Percentiles rank a stretch among this genome's conserved stretches.
These are phyloP conservation scores for Glycyrrhiza uralensis DNA, from an alignment of 306 rosid genomes.

Conservation along the genomic window DNA sequence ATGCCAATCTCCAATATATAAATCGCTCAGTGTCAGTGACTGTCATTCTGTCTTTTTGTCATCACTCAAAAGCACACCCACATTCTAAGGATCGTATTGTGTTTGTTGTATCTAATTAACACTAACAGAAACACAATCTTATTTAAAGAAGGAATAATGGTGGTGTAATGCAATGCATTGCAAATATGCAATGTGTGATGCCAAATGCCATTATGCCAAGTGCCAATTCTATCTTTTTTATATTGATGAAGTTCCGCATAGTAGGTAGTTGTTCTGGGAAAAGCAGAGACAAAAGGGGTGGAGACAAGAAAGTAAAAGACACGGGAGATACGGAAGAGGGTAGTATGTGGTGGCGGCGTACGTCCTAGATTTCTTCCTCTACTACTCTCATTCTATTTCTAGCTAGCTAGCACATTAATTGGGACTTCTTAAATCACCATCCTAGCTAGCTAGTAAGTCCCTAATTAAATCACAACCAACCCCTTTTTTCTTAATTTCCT, in stretches of 20 bases:
- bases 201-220: background rate
- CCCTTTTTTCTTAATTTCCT: background rate
- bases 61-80: slow-evolving; percentile 21
- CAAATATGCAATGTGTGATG: background rate
- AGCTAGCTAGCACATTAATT: too few relatives aligned
- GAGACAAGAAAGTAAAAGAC: slow-evolving; percentile 52
- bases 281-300: slow-evolving; percentile 39
- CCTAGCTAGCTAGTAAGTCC: too few relatives aligned
- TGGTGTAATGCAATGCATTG: background rate
- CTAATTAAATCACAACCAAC: background rate
- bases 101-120: slow-evolving; percentile 11
- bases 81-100: slow-evolving; percentile 11
- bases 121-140: background rate
- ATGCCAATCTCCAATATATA: background rate
- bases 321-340: slow-evolving; percentile 32
- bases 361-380: slow-evolving; percentile 60
- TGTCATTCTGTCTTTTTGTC: slow-evolving; percentile 16
- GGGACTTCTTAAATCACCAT: background rate
- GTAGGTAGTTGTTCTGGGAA: slow-evolving; percentile 36
- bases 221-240: background rate
- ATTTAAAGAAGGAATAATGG: background rate
- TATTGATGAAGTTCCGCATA: slow-evolving; percentile 9
- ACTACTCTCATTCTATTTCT: slow-evolving; percentile 33
- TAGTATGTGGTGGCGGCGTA: slow-evolving; percentile 15
- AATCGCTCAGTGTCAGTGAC: background rate